Conservation (phyloP, 2,329 filamentous ascomycete species). For the Arthrobotrys iridis region DNA sequence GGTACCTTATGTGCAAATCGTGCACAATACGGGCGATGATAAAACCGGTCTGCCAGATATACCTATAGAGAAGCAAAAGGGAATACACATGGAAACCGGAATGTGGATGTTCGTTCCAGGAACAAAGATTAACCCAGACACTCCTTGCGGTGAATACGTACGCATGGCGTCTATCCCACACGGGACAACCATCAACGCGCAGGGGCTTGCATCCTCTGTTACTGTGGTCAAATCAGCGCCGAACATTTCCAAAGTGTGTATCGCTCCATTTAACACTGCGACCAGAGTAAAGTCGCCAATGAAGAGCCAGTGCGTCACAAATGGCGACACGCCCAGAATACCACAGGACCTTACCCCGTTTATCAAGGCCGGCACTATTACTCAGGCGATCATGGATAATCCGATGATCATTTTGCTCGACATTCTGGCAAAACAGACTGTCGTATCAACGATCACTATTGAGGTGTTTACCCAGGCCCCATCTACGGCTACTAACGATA, state of each 20-base stretch:
- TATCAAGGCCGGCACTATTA: slow-evolving; percentile 60
- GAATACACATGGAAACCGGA: slow-evolving; percentile 63
- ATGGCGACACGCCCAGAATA: slow-evolving; percentile 56
- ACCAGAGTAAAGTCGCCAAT: too few species aligned
- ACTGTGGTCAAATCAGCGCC: slow-evolving; percentile 55
- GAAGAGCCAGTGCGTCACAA: slow-evolving; percentile 37
- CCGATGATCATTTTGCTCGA: slow-evolving; percentile 59
- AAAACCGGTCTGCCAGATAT: slow-evolving; percentile 56
- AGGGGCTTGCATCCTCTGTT: slow-evolving; percentile 58
- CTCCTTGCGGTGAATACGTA: slow-evolving; percentile 57
- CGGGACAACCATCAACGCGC: slow-evolving; percentile 64
- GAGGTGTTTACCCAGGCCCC: slow-evolving; percentile 60
- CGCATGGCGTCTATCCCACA: slow-evolving; percentile 64
- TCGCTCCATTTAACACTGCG: slow-evolving; percentile 57
- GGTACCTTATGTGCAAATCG: slow-evolving; percentile 61
- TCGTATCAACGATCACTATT: slow-evolving; percentile 59
- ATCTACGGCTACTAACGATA: slow-evolving; percentile 19
- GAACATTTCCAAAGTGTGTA: slow-evolving; percentile 55
- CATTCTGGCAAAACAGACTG: slow-evolving; percentile 59
- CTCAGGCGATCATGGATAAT: slow-evolving; percentile 59
- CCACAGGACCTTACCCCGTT: slow-evolving; percentile 60
- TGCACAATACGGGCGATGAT: slow-evolving; percentile 60
- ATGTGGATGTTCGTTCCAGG: slow-evolving; percentile 62
- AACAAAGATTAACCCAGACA: slow-evolving; percentile 56
- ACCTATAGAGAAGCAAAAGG: slow-evolving; percentile 55